These are phyloP conservation scores for Solanum piurae DNA, from an alignment of 257 asterid genomes.

Conservation along the genomic window DNA sequence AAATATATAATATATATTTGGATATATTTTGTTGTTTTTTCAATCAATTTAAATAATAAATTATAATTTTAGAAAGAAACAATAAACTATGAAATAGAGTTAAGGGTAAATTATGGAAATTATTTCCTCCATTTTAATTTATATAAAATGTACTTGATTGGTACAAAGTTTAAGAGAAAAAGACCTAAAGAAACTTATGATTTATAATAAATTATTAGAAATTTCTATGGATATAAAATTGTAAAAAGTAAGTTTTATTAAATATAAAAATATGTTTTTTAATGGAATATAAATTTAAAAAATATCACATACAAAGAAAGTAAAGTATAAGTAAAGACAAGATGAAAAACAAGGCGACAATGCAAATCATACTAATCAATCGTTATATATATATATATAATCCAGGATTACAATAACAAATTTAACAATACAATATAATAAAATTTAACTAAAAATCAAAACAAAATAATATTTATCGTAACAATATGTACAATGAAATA, in stretches of 20 bases:
- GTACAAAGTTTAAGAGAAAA: neutral
- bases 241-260: neutral
- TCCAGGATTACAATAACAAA: neutral
- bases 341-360: neutral
- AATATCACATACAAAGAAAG: neutral
- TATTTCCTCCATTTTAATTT: neutral
- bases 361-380: neutral
- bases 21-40: neutral
- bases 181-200: neutral
- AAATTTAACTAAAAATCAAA: neutral
- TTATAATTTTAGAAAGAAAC: neutral
- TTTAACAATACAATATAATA: neutral
- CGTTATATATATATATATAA: neutral
- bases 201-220: too few relatives aligned
- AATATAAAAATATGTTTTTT: neutral
- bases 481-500: neutral
- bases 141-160: neutral
- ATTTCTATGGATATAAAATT: neutral
- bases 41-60: neutral
- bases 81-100: neutral
- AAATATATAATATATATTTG: neutral
- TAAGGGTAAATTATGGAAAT: neutral
- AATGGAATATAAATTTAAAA: neutral
- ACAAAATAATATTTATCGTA: neutral
- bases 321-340: neutral